These are phyloP conservation scores for Didymosphaeria variabile DNA, from an alignment of 2,329 filamentous ascomycete species.

Conservation along the genomic window DNA sequence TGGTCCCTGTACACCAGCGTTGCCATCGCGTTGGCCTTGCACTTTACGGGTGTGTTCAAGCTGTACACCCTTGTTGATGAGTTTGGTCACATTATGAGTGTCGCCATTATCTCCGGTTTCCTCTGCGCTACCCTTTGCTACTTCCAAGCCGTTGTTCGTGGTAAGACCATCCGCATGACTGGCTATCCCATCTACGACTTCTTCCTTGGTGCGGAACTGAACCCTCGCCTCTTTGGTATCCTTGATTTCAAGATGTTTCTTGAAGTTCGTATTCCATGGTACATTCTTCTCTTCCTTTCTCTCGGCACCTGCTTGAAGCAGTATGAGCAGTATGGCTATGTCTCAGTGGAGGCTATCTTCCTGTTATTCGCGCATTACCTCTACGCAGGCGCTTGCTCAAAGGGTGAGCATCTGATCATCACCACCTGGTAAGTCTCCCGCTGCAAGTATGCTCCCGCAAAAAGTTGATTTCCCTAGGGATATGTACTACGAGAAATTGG, in stretches of 20 bases:
- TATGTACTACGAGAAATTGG: slow-evolving; percentile 97
- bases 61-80: slow-evolving; percentile 94
- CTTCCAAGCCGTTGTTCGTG: slow-evolving; percentile 80
- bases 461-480: slow-evolving; percentile 63
- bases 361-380: slow-evolving; percentile 89
- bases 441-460: neutral
- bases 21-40: slow-evolving; percentile 72
- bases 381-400: slow-evolving; percentile 90
- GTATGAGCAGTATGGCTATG: slow-evolving; percentile 84
- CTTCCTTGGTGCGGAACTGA: slow-evolving; percentile 89
- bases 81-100: slow-evolving; percentile 91
- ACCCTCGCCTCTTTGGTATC: slow-evolving; percentile 84
- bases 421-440: slow-evolving; percentile 72
- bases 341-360: slow-evolving; percentile 85
- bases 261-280: slow-evolving; percentile 92
- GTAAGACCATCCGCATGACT: slow-evolving; percentile 91
- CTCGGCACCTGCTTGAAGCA: slow-evolving; percentile 81
- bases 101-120: slow-evolving; percentile 91
- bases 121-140: slow-evolving; percentile 85
- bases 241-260: slow-evolving; percentile 97
- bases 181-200: slow-evolving; percentile 84
- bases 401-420: slow-evolving; percentile 90
- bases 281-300: slow-evolving; percentile 82
- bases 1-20: slow-evolving; percentile 90
- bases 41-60: slow-evolving; percentile 85